These are phyloP conservation scores for Yamadazyma triangularis DNA, from an alignment of 1,139 yeast genomes.

Conservation along the genomic window DNA sequence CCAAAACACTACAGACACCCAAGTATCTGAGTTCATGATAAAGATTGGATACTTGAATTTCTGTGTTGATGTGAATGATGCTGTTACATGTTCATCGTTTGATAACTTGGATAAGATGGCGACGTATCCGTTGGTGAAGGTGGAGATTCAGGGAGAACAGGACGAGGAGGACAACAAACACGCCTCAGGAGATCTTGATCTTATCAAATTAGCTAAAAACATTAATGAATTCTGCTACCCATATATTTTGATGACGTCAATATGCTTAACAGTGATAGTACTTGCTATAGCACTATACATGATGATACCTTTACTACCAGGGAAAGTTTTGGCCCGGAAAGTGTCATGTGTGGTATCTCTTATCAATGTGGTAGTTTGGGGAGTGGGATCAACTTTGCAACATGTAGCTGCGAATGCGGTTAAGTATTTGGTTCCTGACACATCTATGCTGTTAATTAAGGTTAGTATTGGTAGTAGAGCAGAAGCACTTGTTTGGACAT, in stretches of 20 bases:
- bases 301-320: constrained; percentile 48
- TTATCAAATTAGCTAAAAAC: constrained; percentile 35
- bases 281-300: constrained; percentile 37
- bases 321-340: constrained; percentile 27
- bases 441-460: constrained; percentile 49
- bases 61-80: constrained; percentile 32
- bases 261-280: constrained; percentile 39
- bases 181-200: constrained; percentile 25
- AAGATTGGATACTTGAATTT: constrained; percentile 50
- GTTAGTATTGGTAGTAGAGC: constrained; percentile 53
- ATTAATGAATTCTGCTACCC: constrained; percentile 52
- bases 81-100: constrained; percentile 30
- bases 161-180: not conserved
- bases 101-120: constrained; percentile 17
- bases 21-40: constrained; percentile 27
- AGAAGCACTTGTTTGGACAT: constrained; percentile 57
- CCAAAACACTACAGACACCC: constrained; percentile 7
- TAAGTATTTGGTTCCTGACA: constrained; percentile 35
- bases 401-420: constrained; percentile 56
- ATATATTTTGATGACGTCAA: constrained; percentile 45
- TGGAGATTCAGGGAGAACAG: constrained; percentile 8
- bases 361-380: constrained; percentile 50
- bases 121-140: constrained; percentile 21
- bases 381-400: constrained; percentile 65
- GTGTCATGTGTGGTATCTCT: constrained; percentile 32